Base-by-base conservation (phyloP, 805 yeast genomes). In the Hyphopichia homilentoma region DNA sequence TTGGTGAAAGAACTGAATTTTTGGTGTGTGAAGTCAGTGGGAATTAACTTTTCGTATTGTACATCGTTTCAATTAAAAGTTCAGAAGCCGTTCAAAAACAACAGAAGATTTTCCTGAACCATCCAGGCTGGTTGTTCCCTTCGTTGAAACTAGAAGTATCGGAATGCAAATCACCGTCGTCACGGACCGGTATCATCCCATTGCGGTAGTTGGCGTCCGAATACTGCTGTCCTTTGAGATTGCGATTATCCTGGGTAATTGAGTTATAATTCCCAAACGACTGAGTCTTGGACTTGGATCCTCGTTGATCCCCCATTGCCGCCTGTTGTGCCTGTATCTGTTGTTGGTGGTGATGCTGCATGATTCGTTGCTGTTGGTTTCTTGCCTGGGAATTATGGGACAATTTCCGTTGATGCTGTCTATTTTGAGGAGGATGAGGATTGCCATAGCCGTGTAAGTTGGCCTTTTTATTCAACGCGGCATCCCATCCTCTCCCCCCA, bases 401-500 rank as follows among this genome's bases (percentile, higher is more conserved):
- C 14, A 20, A 20, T 27, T 27, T 6, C 21, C n/a, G 13, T 27
- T 12, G 29, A 5, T 14, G 37, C 29, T 35, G 38, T 29, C 38
- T 32, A 20, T 23, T 27, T 37, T 56, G 64, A 26, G 77, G 75
- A 27, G 96, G 96, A 47, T 81, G 84, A 41, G 96, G 96, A 58
- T 88, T 93, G 21, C 97, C 97, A 58, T 89, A 89, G 26, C 97
- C 97, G 59, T 89, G 97, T 42, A 89, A 65, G 52, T 89, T 89
- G 34, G 96, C 95, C 60, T 89, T 89, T 57, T 87, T 88, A 61
- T 88, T 88, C 41, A 83, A 77, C 13, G 84, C 68, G 19, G 85
- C 75, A 62, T 93, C 97, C 96, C 96, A 90, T 33, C 97, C 97
- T 57, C 81, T 80, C 39, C 97, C 97, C 35, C 84, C 86, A 57